phyloP scores from a whole-genome alignment of 345 rosid genomes.

The Nephelium lappaceum region DNA sequence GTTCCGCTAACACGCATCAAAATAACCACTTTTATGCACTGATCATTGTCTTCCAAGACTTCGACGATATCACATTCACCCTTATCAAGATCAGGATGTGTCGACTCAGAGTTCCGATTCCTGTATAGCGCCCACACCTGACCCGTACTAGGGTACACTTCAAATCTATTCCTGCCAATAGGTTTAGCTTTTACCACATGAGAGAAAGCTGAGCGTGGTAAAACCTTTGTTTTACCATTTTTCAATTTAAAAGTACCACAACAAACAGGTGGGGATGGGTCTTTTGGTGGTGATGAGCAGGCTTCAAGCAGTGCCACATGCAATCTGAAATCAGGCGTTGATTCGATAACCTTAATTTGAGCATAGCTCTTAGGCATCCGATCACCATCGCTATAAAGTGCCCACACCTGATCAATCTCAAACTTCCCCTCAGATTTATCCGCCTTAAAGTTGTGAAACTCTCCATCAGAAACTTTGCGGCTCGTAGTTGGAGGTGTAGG shows the following conservation, averaged over 20 bases:
- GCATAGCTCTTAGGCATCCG: slow-evolving; percentile 52
- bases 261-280: slow-evolving; percentile 18
- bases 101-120: slow-evolving; percentile 26
- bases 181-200: slow-evolving; percentile 39
- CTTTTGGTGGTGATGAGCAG: slow-evolving; percentile 17
- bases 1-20: slow-evolving; percentile 29
- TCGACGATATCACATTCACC: slow-evolving; percentile 50
- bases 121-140: slow-evolving; percentile 65
- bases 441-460: slow-evolving; percentile 34
- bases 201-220: slow-evolving; percentile 41
- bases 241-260: slow-evolving; percentile 55
- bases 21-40: slow-evolving; percentile 28
- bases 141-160: slow-evolving; percentile 48
- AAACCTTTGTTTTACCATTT: slow-evolving; percentile 30
- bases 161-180: slow-evolving; percentile 22
- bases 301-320: slow-evolving; percentile 51
- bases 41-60: slow-evolving; percentile 39
- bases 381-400: slow-evolving; percentile 37
- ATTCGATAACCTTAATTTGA: slow-evolving; percentile 47
- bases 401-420: slow-evolving; percentile 51
- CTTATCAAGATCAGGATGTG: slow-evolving; percentile 14
- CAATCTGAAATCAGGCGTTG: slow-evolving; percentile 35
- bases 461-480: slow-evolving; percentile 23
- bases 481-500: slow-evolving; percentile 9
- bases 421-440: slow-evolving; percentile 48